Evolutionary conservation across 176 grass and related monocot genomes (phyloP), one percentile per base, ranked within the genome.

Genomic region (Ananas comosus): DNA sequence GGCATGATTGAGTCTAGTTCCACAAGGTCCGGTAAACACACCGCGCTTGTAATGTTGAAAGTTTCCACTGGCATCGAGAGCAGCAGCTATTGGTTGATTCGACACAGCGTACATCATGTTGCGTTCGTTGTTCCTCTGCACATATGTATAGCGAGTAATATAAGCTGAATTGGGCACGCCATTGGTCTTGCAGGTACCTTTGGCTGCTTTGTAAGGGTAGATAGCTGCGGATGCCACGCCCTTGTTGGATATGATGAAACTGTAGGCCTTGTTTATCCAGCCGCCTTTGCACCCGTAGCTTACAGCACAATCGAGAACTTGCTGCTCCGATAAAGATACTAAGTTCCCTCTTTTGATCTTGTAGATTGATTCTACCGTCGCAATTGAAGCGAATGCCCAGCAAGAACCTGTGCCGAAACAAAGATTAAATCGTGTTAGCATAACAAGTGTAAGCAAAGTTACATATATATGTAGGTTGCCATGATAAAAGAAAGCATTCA

Each of bases 371-470:
- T 83, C 80, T 1, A 80, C 64, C 12, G 72, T 19, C 53, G 80
- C 76, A 19, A 72, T 80, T 4, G 66, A 57, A 11, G 74, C 27
- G 67, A 83, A 87, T 68, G 85, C 76, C 75, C 79, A 87, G 49
- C 80, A 87, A 49, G 67, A 72, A 14, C 85, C 80, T 83, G 4
- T 24, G 23, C 23, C 11, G 27, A 16, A n/a, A 10, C 70, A 51
- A 57, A 21, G 12, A 56, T 10, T n/a, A n/a, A n/a, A 10, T 56
- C n/a, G 14, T 47, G 48, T 50, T 57, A 51, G 2, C 33, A 53
- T 52, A 21, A 14, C 12, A 9, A 18, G 13, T 51, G 19, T 13
- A 13, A 12, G 12, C 49, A 9, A 42, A 10, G 2, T 7, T 50
- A 51, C 13, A 52, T 52, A 16, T 52, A 16, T 10, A n/a, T 50